A percentile compares a stretch with the other conserved stretches of the same genome.
Evolutionary conservation across 1,139 yeast genomes (phyloP).

Genomic region (Diutina mesorugosa): DNA sequence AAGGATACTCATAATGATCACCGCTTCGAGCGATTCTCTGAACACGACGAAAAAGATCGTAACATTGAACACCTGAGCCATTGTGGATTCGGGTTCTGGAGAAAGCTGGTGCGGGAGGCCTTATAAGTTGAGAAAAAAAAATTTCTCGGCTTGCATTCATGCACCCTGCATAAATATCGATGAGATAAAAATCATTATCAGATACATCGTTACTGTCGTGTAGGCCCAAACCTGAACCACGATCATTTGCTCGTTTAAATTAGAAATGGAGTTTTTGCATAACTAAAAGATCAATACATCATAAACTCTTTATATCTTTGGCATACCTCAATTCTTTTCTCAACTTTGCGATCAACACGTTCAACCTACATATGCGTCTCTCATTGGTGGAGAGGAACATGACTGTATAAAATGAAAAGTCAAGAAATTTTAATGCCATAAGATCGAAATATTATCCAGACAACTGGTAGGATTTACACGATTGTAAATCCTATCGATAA

Average conservation of each 20-base stretch:
- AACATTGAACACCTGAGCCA: constrained; percentile 39
- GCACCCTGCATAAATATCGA: not conserved
- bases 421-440: not conserved
- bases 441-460: not conserved
- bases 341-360: not conserved
- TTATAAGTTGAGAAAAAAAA: not conserved
- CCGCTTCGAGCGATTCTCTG: constrained; percentile 81
- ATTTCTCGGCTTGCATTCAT: not conserved
- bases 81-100: not conserved
- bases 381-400: not conserved
- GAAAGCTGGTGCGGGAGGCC: not conserved
- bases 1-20: constrained; percentile 61
- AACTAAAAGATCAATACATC: too few relatives aligned
- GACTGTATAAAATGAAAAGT: not conserved
- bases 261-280: too few relatives aligned
- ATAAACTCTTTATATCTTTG: too few relatives aligned
- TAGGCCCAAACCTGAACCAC: not conserved
- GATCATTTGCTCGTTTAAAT: not conserved
- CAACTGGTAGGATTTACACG: not conserved
- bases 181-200: not conserved
- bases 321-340: too few relatives aligned
- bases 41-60: constrained; percentile 82
- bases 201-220: not conserved
- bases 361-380: not conserved
- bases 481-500: not conserved